Conservation (phyloP, 176 grass and related monocot genomes). For the Zizania latifolia region DNA sequence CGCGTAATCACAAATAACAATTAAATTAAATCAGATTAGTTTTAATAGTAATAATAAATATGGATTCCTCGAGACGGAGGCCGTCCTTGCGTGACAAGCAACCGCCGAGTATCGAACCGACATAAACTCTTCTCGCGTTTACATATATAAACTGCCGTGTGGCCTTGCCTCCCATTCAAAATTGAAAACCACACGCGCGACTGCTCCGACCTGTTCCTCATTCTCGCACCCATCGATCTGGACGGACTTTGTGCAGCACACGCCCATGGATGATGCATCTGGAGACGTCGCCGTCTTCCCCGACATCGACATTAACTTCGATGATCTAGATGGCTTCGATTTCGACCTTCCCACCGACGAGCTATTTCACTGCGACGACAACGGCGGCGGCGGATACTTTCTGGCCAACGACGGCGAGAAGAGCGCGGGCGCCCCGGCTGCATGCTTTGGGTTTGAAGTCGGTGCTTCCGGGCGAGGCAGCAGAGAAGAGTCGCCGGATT, state of each 20-base stretch:
- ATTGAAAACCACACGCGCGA: too few relatives aligned
- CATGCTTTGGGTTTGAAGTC: not conserved
- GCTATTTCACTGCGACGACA: constrained; percentile 3
- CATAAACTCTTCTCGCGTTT: not conserved
- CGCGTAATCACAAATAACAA: too few relatives aligned
- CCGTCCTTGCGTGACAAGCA: not conserved
- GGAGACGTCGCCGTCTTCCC: not conserved
- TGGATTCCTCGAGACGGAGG: not conserved
- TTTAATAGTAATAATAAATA: too few relatives aligned
- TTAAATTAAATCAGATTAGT: too few relatives aligned
- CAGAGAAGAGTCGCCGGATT: not conserved
- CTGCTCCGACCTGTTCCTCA: not conserved
- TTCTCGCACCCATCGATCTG: not conserved
- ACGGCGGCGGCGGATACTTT: not conserved
- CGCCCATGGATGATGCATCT: not conserved
- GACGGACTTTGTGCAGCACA: accelerated
- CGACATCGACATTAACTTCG: not conserved
- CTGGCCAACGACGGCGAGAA: not conserved
- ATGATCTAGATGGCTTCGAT: not conserved
- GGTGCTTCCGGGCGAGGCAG: not conserved
- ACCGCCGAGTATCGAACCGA: not conserved
- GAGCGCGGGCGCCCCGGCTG: not conserved
- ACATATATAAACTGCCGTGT: not conserved
- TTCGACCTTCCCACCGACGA: not conserved
- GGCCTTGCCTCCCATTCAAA: not conserved